Evolutionary conservation across 2,329 filamentous ascomycete species (phyloP), one percentile per base, ranked within the genome.

Genomic region (Hymenoscyphus repandus): DNA sequence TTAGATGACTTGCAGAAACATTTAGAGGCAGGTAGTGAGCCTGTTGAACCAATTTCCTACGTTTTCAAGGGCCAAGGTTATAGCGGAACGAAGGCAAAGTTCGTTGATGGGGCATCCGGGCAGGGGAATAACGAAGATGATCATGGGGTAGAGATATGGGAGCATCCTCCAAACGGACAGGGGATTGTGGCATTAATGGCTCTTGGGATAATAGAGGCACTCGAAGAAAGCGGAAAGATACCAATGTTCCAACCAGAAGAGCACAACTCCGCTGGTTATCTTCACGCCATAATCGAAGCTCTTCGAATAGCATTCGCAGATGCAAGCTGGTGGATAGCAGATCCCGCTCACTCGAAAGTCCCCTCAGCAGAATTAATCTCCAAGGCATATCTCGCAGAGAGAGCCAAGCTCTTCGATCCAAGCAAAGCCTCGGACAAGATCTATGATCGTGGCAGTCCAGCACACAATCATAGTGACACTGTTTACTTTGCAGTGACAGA

Each of bases 131-230:
- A 69, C 4, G 60, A 66, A 51, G 62, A 67, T 20, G 72, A 75
- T 45, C 68, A 73, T 11, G 82, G 83, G 9, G 78, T 96, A 38
- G 84, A 95, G 64, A 74, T 99, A 0, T 97, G 92, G 92, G 93
- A 99, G 65, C 92, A 97, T 66, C 91, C 92, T 33, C 93, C 93
- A 7, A 97, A 97, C 62, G 91, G 93, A 0, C 93, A 97, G 70
- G 93, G 93, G 1, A 91, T 97, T 57, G 88, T 97, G 2, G 93
- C 93, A 0, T 74, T 97, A 31, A 96, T 97, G 85, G 88, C 93
- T 0, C 75, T 99, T 0, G 93, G 93, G 1, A 95, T 97, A 58
- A 74, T 99, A 44, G 85, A 96, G 66, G 83, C 91, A 65, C 77
- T 97, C 1, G 89, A 96, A 69, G 80, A 82, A 52, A 73, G 77